Evolutionary conservation across 768 basidiomycete genomes (phyloP).

Genomic region (Tricholoma hemisulphureum): DNA sequence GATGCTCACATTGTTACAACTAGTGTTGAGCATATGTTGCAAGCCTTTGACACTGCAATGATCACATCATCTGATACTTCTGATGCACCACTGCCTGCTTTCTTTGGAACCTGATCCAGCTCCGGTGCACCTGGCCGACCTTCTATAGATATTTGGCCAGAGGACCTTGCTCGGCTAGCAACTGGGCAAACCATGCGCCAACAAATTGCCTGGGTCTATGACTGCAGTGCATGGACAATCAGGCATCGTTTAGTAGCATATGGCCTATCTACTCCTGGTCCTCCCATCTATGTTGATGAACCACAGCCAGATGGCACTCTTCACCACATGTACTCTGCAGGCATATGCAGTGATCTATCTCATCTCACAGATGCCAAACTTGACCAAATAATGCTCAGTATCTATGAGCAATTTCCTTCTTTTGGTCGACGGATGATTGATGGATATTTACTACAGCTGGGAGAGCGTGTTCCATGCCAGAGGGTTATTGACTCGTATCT

Average conservation of each 20-base stretch:
- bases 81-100: background rate
- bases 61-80: background rate
- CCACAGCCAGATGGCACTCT: constrained; percentile 3
- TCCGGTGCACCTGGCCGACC: background rate
- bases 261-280: constrained; percentile 13
- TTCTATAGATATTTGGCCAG: constrained; percentile 2
- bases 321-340: background rate
- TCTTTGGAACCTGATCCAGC: background rate
- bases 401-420: constrained; percentile 17
- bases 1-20: background rate
- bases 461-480: constrained; percentile 14
- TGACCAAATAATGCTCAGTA: constrained; percentile 15
- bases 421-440: constrained; percentile 23
- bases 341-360: background rate
- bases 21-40: background rate
- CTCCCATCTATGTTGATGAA: constrained; percentile 15
- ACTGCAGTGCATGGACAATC: constrained; percentile 15
- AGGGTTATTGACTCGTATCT: constrained; percentile 18
- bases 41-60: background rate
- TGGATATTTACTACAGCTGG: constrained; percentile 16
- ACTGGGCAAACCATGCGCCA: constrained; percentile 4
- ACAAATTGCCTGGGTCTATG: constrained; percentile 8
- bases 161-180: constrained; percentile 6
- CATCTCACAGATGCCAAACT: constrained; percentile 13
- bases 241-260: constrained; percentile 13